A percentile compares a stretch with the other conserved stretches of the same genome.
Evolutionary conservation across 1,284 basidiomycete species (phyloP).

Genomic region (Athelia psychrophila): DNA sequence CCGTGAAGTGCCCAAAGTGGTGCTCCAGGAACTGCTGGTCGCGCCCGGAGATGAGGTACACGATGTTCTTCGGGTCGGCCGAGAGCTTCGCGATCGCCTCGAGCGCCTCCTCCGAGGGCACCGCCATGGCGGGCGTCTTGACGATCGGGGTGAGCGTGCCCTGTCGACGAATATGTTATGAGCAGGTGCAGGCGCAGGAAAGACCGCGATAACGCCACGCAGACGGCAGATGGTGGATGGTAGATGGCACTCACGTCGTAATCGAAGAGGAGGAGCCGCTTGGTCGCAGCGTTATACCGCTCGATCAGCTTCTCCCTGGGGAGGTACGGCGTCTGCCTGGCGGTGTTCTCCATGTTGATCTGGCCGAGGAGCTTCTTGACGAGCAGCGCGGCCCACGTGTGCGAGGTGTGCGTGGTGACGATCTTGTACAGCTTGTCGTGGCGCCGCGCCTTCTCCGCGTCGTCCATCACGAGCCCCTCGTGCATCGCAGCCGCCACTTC

Average conservation of each 20-base stretch:
- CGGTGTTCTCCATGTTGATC: slow-evolving; percentile 78
- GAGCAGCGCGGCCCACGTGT: slow-evolving; percentile 93
- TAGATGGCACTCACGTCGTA: slow-evolving; percentile 92
- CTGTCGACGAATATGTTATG: slow-evolving; percentile 33
- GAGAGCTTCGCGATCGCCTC: slow-evolving; percentile 72
- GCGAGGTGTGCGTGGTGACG: slow-evolving; percentile 92
- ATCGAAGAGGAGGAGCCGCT: slow-evolving; percentile 92
- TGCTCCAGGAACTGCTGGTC: slow-evolving; percentile 90
- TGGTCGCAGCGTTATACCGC: slow-evolving; percentile 73
- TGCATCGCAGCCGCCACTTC: slow-evolving; percentile 96
- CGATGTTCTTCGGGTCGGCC: slow-evolving; percentile 83
- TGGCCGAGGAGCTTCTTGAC: slow-evolving; percentile 87
- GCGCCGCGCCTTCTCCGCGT: slow-evolving; percentile 74
- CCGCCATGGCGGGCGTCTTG: slow-evolving; percentile 87
- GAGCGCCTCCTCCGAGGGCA: slow-evolving; percentile 78
- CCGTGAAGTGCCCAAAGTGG: slow-evolving; percentile 84
- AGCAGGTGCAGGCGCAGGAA: background rate
- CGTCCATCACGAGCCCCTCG: slow-evolving; percentile 80
- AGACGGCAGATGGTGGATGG: no score
- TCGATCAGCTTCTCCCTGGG: slow-evolving; percentile 61
- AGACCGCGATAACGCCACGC: no score
- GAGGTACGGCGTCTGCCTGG: slow-evolving; percentile 86
- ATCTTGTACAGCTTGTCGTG: slow-evolving; percentile 80
- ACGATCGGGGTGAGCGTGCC: slow-evolving; percentile 98
- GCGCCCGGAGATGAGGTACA: slow-evolving; percentile 98